These are phyloP conservation scores for Coniella vitis DNA, from an alignment of 2,329 filamentous ascomycete genomes.

Conservation along the genomic window DNA sequence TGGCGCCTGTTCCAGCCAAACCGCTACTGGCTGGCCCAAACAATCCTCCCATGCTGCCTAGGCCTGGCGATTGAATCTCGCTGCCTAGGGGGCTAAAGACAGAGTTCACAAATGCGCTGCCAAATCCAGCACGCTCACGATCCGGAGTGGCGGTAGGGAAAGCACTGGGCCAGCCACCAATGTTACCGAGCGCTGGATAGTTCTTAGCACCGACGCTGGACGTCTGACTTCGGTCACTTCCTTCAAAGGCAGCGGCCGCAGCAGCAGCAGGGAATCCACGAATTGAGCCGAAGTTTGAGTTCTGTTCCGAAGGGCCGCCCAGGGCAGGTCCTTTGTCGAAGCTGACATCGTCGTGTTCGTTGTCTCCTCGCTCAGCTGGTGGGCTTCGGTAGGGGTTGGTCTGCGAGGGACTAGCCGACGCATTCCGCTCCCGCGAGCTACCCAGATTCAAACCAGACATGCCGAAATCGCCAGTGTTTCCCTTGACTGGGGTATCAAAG, in stretches of 20 bases:
- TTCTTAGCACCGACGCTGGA: conserved; percentile 78
- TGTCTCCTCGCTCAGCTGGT: conserved; percentile 58
- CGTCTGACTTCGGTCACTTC: conserved; percentile 86
- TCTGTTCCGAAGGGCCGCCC: conserved; percentile 32
- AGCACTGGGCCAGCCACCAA: conserved; percentile 55
- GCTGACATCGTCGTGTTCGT: conserved; percentile 43
- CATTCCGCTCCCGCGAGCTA: conserved; percentile 55
- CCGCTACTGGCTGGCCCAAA: conserved; percentile 59
- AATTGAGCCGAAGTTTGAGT: conserved; percentile 46
- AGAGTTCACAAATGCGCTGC: conserved; percentile 65
- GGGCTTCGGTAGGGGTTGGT: conserved; percentile 97
- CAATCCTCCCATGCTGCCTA: conserved; percentile 59
- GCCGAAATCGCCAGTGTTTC: conserved; percentile 51
- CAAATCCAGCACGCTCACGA: conserved; percentile 51
- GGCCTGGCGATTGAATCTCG: conserved; percentile 69
- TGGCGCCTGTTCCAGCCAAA: conserved; percentile 53
- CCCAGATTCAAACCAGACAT: conserved; percentile 54
- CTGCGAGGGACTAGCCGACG: conserved; percentile 79
- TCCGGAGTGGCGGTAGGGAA: conserved; percentile 61
- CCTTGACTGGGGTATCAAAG: conserved; percentile 50
- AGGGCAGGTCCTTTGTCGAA: conserved; percentile 44
- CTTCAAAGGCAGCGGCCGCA: conserved; percentile 43
- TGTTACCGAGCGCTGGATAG: conserved; percentile 56
- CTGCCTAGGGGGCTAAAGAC: conserved; percentile 65
- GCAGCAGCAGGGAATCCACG: conserved; percentile 43